phyloP scores from a whole-genome alignment of 2,329 filamentous ascomycete genomes.

The Xylaria sp. region DNA sequence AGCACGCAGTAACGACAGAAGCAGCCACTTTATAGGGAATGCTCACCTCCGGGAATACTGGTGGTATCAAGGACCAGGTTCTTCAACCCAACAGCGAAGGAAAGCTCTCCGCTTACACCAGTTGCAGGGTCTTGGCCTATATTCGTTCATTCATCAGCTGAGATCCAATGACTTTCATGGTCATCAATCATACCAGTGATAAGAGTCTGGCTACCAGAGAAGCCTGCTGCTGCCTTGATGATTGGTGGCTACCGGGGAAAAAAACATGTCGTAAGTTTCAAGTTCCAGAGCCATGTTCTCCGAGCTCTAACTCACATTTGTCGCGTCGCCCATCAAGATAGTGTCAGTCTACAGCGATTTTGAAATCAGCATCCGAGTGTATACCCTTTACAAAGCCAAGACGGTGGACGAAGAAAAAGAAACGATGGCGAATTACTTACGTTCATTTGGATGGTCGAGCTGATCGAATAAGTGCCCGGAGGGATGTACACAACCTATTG shows the following conservation, averaged over 20 bases:
- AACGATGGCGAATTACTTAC: conserved; percentile 12
- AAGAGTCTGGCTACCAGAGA: conserved; percentile 50
- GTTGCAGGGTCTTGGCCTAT: conserved; percentile 53
- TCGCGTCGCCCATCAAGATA: conserved; percentile 59
- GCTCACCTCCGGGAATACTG: conserved; percentile 49
- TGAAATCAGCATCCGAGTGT: conserved; percentile 12
- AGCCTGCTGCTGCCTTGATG: conserved; percentile 54
- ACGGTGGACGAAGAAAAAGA: background rate
- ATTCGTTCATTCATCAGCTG: conserved; percentile 30
- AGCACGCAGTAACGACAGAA: conserved; percentile 13
- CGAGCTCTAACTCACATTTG: conserved; percentile 48
- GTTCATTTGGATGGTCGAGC: conserved; percentile 54
- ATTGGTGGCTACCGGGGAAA: conserved; percentile 51
- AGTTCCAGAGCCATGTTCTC: background rate
- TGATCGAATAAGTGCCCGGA: conserved; percentile 56
- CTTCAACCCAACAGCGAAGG: conserved; percentile 57
- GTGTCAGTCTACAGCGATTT: conserved; percentile 51
- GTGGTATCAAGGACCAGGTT: conserved; percentile 58
- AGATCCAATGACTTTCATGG: background rate
- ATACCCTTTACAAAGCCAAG: background rate
- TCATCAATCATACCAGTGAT: conserved; percentile 47
- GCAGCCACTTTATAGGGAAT: background rate
- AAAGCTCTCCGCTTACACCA: conserved; percentile 51
- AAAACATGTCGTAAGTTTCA: conserved; percentile 15
- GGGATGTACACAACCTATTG: conserved; percentile 57